phyloP scores from a whole-genome alignment of 495 filamentous ascomycete species.

The Friedmanniomyces simplex region DNA sequence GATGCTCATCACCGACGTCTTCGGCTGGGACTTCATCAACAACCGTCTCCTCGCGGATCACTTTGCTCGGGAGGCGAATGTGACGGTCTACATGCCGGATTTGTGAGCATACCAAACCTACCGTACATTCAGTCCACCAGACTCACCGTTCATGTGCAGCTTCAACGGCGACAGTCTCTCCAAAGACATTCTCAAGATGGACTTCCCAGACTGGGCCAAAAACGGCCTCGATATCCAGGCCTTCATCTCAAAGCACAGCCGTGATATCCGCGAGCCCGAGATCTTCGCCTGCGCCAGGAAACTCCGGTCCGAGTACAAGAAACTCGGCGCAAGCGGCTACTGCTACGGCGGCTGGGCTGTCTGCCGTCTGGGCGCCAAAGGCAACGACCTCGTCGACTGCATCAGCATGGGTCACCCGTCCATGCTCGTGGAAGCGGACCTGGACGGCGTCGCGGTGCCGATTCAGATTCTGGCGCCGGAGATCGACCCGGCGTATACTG shows the following conservation, averaged over 20 bases:
- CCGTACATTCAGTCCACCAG: neutral
- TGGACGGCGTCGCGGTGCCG: slow-evolving; percentile 44
- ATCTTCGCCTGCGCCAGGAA: slow-evolving; percentile 41
- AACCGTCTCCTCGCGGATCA: slow-evolving; percentile 40
- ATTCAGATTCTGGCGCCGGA: slow-evolving; percentile 48
- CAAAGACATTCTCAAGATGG: neutral
- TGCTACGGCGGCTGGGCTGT: slow-evolving; percentile 54
- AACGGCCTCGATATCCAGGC: neutral
- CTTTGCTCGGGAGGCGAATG: slow-evolving; percentile 39
- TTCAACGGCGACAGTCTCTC: slow-evolving; percentile 19
- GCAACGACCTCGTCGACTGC: slow-evolving; percentile 42
- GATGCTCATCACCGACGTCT: slow-evolving; percentile 39
- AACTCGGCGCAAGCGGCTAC: slow-evolving; percentile 47
- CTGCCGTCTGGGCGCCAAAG: slow-evolving; percentile 39
- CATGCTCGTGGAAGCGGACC: slow-evolving; percentile 38
- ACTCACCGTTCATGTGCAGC: neutral
- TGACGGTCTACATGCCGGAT: slow-evolving; percentile 42
- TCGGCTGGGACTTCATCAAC: slow-evolving; percentile 43
- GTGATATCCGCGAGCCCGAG: slow-evolving; percentile 42
- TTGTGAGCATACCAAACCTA: slow-evolving; percentile 26
- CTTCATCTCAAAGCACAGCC: slow-evolving; percentile 30
- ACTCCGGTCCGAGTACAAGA: slow-evolving; percentile 31
- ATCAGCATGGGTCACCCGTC: slow-evolving; percentile 47
- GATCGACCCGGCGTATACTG: slow-evolving; percentile 37
- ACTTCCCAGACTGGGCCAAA: neutral